Percentiles rank a stretch among this genome's conserved stretches.
Conservation (phyloP, 2,329 filamentous ascomycete species). For the Fusarium xyrophilum region DNA sequence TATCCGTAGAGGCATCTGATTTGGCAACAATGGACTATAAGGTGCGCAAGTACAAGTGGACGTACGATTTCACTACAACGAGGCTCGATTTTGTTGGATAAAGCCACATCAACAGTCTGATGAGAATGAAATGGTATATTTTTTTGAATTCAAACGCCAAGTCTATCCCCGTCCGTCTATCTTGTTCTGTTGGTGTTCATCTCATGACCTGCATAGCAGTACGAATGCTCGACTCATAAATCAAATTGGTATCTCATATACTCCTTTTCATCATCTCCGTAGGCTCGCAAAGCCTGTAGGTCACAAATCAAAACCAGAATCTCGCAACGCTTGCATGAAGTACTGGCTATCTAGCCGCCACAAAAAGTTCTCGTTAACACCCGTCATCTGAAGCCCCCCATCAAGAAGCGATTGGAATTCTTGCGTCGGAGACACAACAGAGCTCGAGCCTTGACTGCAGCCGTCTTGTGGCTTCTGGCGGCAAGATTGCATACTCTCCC, state of each 20-base stretch:
- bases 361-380: neutral
- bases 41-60: too few relatives aligned
- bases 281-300: neutral
- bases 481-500: conserved; percentile 1
- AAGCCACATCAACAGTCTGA: too few relatives aligned
- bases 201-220: neutral
- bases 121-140: neutral
- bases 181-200: neutral
- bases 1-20: neutral
- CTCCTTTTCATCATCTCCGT: neutral
- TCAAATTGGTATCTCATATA: conserved; percentile 15
- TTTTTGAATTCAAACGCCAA: neutral
- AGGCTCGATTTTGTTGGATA: too few relatives aligned
- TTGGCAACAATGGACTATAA: neutral
- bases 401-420: neutral
- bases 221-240: neutral
- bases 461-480: neutral
- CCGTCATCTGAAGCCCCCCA: neutral
- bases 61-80: too few relatives aligned
- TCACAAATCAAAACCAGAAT: neutral
- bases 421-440: neutral
- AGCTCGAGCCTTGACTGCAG: neutral
- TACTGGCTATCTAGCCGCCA: neutral
- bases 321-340: neutral
- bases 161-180: neutral